These are phyloP conservation scores for Moesziomyces aphidis DNA, from an alignment of 1,284 basidiomycete genomes.

Conservation along the genomic window DNA sequence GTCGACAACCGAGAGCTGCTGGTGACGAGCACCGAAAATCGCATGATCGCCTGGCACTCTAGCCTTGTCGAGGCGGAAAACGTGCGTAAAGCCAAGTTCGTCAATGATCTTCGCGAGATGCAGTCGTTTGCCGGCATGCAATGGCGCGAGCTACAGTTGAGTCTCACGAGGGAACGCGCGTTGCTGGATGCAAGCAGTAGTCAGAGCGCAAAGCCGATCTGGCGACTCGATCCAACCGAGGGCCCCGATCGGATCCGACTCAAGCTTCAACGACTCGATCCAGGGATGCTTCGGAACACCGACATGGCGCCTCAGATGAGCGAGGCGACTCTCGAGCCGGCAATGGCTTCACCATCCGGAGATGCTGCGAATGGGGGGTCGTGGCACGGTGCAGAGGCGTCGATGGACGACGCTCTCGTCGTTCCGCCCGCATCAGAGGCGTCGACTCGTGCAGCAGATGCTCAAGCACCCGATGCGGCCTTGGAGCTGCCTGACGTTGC, in stretches of 20 bases:
- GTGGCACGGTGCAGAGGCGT: slow-evolving; percentile 32
- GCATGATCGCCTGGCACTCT: slow-evolving; percentile 55
- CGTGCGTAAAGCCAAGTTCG: slow-evolving; percentile 39
- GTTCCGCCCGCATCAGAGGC: slow-evolving; percentile 1
- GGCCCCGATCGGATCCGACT: slow-evolving; percentile 61
- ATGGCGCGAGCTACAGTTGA: slow-evolving; percentile 42
- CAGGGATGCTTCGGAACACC: slow-evolving; percentile 5
- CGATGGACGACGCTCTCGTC: background rate
- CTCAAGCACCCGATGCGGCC: background rate
- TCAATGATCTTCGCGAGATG: slow-evolving; percentile 58
- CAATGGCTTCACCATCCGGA: slow-evolving; percentile 6
- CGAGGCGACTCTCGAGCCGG: slow-evolving; percentile 9
- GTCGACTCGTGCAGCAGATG: background rate
- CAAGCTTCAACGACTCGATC: slow-evolving; percentile 55
- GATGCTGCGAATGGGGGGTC: slow-evolving; percentile 19
- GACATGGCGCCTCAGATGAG: slow-evolving; percentile 32
- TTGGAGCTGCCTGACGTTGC: slow-evolving; percentile 4
- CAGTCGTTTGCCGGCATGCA: slow-evolving; percentile 40
- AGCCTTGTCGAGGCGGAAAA: slow-evolving; percentile 46
- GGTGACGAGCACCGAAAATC: slow-evolving; percentile 39
- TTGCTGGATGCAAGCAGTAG: slow-evolving; percentile 19
- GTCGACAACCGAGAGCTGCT: slow-evolving; percentile 45
- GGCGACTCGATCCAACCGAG: slow-evolving; percentile 64
- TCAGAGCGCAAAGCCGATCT: slow-evolving; percentile 21
- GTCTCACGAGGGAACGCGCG: slow-evolving; percentile 44